Base-by-base conservation (phyloP, 768 basidiomycete species). In the Piloderma croceum region DNA sequence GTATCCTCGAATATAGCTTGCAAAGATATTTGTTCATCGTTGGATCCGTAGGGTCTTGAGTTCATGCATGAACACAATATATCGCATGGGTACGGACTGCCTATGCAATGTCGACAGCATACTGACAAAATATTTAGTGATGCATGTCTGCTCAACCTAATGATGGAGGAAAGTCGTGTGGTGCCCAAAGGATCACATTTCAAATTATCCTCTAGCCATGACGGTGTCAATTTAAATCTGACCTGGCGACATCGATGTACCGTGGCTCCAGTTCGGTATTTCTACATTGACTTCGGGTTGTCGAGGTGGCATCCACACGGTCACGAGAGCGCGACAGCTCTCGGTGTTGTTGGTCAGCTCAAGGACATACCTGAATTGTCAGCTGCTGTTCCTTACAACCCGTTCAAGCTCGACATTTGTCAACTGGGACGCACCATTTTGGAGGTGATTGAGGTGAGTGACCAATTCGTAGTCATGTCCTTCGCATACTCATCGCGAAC, bases 391-490 rank as follows among this genome's bases (percentile, higher is more conserved):
- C 54, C 56, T 1, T 61, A 58, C 27, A 50, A 64, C 41, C 56
- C 60, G 1, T 64, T 60, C 45, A 52, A 51, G 12, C 39, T 58
- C 2, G 62, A 62, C 45, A 38, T 62, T 2, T 62, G 52, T 32
- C 54, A 57, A 25, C 33, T 63, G 1, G 59, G 61, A 3, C 44
- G 39, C 12, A n/a, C n/a, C n/a, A n/a, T n/a, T n/a, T n/a, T n/a
- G n/a, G n/a, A n/a, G n/a, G n/a, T n/a, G n/a, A n/a, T n/a, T n/a
- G n/a, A n/a, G n/a, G n/a, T n/a, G n/a, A n/a, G n/a, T n/a, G n/a
- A n/a, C n/a, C n/a, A n/a, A n/a, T n/a, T n/a, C n/a, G n/a, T n/a
- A n/a, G n/a, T n/a, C n/a, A n/a, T n/a, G n/a, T n/a, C n/a, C n/a
- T n/a, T n/a, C n/a, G n/a, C n/a, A n/a, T n/a, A n/a, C n/a, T n/a